Evolutionary conservation across 2,329 filamentous ascomycete species (phyloP), one percentile per base, ranked within the genome.

Genomic region (Phoma sp.): DNA sequence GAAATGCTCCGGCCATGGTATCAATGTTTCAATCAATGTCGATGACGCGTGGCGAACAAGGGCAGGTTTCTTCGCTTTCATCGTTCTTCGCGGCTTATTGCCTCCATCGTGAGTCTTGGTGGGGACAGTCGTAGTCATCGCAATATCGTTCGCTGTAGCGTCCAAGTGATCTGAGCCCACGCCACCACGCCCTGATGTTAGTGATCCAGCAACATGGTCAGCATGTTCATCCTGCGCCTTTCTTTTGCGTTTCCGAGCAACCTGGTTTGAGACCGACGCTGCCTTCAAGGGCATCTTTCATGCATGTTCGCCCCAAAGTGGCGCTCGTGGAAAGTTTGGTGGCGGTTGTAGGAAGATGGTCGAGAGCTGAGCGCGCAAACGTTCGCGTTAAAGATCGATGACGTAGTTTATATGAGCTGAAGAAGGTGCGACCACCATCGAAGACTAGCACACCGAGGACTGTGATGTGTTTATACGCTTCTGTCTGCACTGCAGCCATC

Each of bases 1-100:
- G 73, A 98, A 91, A 38, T 83, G 80, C 1, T 85, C 81, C 0
- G 93, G 92, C 92, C 93, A 97, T 34, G 83, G 82, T 43, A 83
- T 78, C 1, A 80, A 71, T 1, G 80, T 75, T 60, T 84, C 80
- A n/a, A 84, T 75, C 0, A 81, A 56, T 7, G 73, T 78, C 2
- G 81, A 84, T 2, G 81, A 83, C 33, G 72, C 69, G 9, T 77
- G 74, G 11, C 76, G 73, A 1, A 78, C 65, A 5, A 79, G 60
- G 5, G 76, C 45, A 5, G 79, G 78, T 43, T 73, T 65, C 43
- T 66, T 69, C 45, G 54, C 34, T 54, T 80, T 82, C 5, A 75
- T 65, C 6, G 72, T 75, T 59, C 82, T 73, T 32, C 76, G 72
- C 14, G 81, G 78, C 59, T 83, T 80, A 62, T 81, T 78, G 21